Base-by-base conservation (phyloP, 2,329 filamentous ascomycete genomes). In the Talaromyces sp. region DNA sequence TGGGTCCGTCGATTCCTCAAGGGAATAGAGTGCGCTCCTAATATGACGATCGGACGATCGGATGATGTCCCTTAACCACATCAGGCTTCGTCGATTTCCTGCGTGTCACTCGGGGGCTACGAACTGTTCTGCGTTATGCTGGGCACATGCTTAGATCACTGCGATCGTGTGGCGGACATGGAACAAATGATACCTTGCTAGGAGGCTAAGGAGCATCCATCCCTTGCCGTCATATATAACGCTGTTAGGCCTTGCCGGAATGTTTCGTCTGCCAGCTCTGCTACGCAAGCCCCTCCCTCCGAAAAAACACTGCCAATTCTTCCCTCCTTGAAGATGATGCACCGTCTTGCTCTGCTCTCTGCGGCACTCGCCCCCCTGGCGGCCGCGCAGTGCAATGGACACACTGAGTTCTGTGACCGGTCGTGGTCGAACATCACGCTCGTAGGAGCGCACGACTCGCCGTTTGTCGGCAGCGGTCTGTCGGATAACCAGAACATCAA, bases 371-470 rank as follows among this genome's bases (percentile, higher is more conserved):
- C 44, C 53, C 19, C 55, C 19, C 22, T 55, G 39, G 36, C 63
- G n/a, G 59, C 63, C 32, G 54, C 59, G 9, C 58, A 63, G 36
- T 89, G 86, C 76, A 89, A 89, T 69, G 85, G 85, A 63, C 77
- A 81, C 58, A 67, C 80, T 1, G 79, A 79, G 44, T 82, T 85
- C 59, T 89, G 86, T 73, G 70, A 72, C 55, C 81, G 83, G 44
- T 74, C 71, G 49, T 89, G 88, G 75, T 84, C 84, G 64, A 80
- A 86, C 42, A 72, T 88, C 59, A 83, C 83, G n/a, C 82, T 84
- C 62, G 75, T 87, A 19, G 88, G 86, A 27, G 80, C 87, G 7
- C 88, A 90, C 74, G 82, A 90, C 75, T 84, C 82, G 15, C 82
- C 85, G 42, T 90, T 90, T 68, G 82, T 87, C 47, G 85, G 87